Evolutionary conservation across 805 yeast species (phyloP).

Genomic region (Schwanniomyces pseudopolymorphus): DNA sequence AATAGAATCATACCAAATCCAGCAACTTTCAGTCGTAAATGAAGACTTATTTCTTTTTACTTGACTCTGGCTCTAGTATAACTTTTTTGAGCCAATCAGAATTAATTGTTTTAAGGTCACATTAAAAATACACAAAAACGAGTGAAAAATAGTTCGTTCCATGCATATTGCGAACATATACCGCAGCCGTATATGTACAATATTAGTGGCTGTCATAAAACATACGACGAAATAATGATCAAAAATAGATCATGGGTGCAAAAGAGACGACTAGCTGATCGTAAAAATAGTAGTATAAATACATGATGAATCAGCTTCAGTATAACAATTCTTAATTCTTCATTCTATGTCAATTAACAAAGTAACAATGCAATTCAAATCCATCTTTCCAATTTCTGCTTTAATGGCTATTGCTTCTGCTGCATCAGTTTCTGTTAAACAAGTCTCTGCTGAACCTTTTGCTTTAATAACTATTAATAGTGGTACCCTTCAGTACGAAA

Average conservation of each 20-base stretch:
- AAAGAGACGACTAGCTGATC: no score
- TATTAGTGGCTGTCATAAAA: not conserved
- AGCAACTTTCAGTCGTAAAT: no score
- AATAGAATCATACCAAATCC: no score
- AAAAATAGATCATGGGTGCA: not conserved
- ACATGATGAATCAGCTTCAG: not conserved
- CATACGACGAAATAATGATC: not conserved
- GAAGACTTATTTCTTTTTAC: no score
- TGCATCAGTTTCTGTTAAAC: no score
- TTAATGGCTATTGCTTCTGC: slow-evolving; percentile 18
- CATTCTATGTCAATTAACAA: not conserved
- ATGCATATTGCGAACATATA: no score
- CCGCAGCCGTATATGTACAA: not conserved
- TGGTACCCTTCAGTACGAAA: slow-evolving; percentile 25
- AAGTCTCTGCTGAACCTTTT: slow-evolving; percentile 19
- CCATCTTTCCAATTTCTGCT: slow-evolving; percentile 10
- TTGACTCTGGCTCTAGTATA: no score
- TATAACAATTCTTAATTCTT: no score
- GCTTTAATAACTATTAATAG: slow-evolving; percentile 21
- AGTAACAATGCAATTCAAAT: slow-evolving; percentile 3
- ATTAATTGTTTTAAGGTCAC: no score
- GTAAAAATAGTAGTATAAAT: not conserved
- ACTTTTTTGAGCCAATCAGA: no score
- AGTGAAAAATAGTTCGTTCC: no score
- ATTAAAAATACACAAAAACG: no score